Evolutionary conservation across 2,329 filamentous ascomycete species (phyloP), one percentile per base, ranked within the genome.

Genomic region (Colletotrichum navitas): DNA sequence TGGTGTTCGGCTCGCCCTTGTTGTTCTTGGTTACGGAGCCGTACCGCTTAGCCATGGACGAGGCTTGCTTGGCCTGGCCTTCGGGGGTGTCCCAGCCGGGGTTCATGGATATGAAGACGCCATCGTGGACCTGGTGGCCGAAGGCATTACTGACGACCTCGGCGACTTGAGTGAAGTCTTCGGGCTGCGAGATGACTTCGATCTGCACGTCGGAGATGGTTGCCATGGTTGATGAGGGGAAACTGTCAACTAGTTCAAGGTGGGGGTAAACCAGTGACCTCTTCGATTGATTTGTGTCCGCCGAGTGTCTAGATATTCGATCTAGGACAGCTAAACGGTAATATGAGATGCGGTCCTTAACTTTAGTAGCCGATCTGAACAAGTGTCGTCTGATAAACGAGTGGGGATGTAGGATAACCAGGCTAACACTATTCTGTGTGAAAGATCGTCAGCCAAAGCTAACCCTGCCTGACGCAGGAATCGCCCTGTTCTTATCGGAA

Each of bases 11-110:
- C 11, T 83, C 76, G n/a, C 86, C 85, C 45, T 81, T 73, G 11
- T 77, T 79, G 77, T 88, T 83, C 12, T 70, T 78, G 2, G 81
- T 82, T 5, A 79, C 79, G 5, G 75, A 68, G 34, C 78, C 74
- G 82, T 83, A 89, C 32, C 84, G 82, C 45, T 82, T 74, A 3
- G 79, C 76, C 71, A 88, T 74, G 18, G 81, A 81, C 12, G 77
- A 76, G 2, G 80, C 80, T 34, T 80, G 82, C 1, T 75, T 75
- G 0, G 75, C 75, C 34, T 77, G 79, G 14, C 87, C 88, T 18
- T 81, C 78, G 6, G 83, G 79, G 0, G 85, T 87, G 45, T 89
- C 83, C 87, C 88, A 90, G 24, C 81, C 85, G 0, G 88, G 88
- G 69, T 88, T 88, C 79, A 86, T 81, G 71, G 80, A 78, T 1